Evolutionary conservation across 768 basidiomycete species (phyloP).

Genomic region (Cystobasidium tubakii): DNA sequence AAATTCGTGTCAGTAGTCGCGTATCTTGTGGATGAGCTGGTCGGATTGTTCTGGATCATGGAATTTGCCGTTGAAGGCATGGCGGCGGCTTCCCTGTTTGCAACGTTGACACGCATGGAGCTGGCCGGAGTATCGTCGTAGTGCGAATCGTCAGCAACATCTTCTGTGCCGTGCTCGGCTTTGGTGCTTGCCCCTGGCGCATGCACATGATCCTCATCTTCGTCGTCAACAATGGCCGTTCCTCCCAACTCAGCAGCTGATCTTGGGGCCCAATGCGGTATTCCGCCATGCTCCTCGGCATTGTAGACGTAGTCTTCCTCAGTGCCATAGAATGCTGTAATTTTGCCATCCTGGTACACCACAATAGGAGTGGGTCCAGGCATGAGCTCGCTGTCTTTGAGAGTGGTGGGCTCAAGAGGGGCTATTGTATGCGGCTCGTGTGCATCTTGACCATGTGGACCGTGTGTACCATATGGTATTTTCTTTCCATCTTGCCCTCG

Average conservation of each 20-base stretch:
- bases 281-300: conserved; percentile 33
- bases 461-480: not conserved
- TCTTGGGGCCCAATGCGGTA: conserved; percentile 2
- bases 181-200: not conserved
- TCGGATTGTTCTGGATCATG: not conserved
- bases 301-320: conserved; percentile 34
- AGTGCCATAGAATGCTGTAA: conserved; percentile 33
- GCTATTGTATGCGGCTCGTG: conserved; percentile 62
- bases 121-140: not conserved
- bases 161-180: not conserved
- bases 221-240: conserved; percentile 15
- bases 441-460: conserved; percentile 10
- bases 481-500: not conserved
- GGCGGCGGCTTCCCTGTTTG: not conserved
- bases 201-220: not conserved
- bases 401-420: conserved; percentile 69
- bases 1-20: not conserved
- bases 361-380: conserved; percentile 49
- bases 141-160: not conserved
- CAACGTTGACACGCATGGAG: not conserved
- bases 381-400: conserved; percentile 63
- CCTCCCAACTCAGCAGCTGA: not conserved
- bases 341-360: conserved; percentile 42
- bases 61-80: not conserved
- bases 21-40: not conserved